Evolutionary conservation across 1,284 basidiomycete genomes (phyloP), one percentile per base, ranked within the genome.

Genomic region (Sanguinoderma infundibulare): DNA sequence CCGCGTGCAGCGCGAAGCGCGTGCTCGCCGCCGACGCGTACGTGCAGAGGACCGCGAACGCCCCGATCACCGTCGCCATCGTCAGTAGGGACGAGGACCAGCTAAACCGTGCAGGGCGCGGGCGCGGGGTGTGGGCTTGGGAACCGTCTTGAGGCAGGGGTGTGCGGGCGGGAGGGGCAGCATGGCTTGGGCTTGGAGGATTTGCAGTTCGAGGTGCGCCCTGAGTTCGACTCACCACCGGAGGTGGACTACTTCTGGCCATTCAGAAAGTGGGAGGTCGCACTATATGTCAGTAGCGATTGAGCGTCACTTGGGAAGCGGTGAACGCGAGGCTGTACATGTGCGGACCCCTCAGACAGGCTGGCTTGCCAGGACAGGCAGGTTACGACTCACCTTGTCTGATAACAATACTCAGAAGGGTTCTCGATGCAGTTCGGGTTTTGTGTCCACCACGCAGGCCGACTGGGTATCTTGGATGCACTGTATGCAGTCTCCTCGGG

Each of bases 51-150:
- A 61, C 22, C 12, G 50, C 22, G 55, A 66, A 64, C 26, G 55
- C 52, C 5, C 34, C 55, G 49, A 66, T 28, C 52, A 62, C 20
- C 15, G 65, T 64, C 38, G 53, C 26, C 49, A 55, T 57, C 7
- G 60, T 60, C 42, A 62, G 62, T 3, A 66, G 52, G 15, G 65
- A 66, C 35, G 65, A 54, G 8, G 65, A 63, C 32, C 51, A 54
- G 61, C 57, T 58, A 53, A 62, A 64, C 17, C 17, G 1, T 26
- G 42, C 1, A 55, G 55, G 24, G 56, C 24, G 40, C 38, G 52
- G 32, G 14, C 35, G 32, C 38, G 54, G 44, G 15, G 54, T 17
- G 20, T 4, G 40, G 3, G 38, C 28, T 17, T 28, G 22, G 12
- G 5, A 3, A 36, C 34, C 5, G 34, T 1, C 28, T 30, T n/a